These are phyloP conservation scores for Musa beccarii DNA, from an alignment of 176 grass and related monocot species.

Conservation along the genomic window DNA sequence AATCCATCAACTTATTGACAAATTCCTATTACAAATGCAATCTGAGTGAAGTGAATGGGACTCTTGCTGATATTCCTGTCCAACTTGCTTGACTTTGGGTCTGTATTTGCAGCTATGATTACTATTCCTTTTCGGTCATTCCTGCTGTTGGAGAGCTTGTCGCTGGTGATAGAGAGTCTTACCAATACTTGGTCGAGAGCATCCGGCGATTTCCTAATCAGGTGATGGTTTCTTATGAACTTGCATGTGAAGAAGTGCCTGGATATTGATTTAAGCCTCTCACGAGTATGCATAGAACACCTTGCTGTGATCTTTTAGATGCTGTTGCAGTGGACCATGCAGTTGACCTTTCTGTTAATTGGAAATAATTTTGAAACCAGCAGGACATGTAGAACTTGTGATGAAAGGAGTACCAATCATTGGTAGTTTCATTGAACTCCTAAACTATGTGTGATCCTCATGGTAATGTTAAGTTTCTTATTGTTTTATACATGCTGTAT, in stretches of 20 bases:
- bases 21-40: no score
- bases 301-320: background rate
- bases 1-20: background rate
- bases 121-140: slow-evolving; percentile 92
- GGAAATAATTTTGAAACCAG: background rate
- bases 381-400: background rate
- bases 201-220: slow-evolving; percentile 72
- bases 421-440: no score
- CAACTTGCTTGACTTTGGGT: background rate
- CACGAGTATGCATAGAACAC: background rate
- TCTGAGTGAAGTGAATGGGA: background rate
- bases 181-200: slow-evolving; percentile 95
- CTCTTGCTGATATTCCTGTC: background rate
- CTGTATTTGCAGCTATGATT: slow-evolving; percentile 46
- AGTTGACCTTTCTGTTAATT: background rate
- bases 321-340: background rate
- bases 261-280: background rate
- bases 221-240: slow-evolving; percentile 25
- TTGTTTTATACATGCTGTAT: no score
- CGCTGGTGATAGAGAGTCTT: slow-evolving; percentile 63
- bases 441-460: no score
- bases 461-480: no score
- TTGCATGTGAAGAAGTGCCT: background rate
- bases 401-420: background rate
- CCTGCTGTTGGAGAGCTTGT: slow-evolving; percentile 81